Base-by-base conservation (phyloP, 2,329 filamentous ascomycete species). In the Colletotrichum sp. region DNA sequence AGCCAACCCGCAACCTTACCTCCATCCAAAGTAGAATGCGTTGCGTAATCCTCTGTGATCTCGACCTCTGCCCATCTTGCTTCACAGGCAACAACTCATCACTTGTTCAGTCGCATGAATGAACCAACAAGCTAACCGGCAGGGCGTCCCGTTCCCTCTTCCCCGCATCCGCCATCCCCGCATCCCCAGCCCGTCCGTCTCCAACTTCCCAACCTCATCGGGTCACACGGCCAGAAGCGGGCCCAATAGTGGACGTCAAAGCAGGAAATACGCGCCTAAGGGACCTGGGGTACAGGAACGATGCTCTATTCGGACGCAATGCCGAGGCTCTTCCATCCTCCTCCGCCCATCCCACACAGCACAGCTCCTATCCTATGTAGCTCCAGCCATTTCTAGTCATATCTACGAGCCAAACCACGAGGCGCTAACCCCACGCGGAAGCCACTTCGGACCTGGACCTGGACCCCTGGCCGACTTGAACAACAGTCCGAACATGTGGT, bases 261-360 rank as follows among this genome's bases (percentile, higher is more conserved):
- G n/a, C 34, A 55, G 28, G 34, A 26, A 39, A 39, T n/a, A 48
- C 26, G 43, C 43, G 36, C 32, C 32, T 64, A 43, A 72, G 34
- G 43, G 30, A 60, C 59, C 32, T 43, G 34, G 48, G 71, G 34
- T 67, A 52, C 12, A 12, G 34, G 65, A 24, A 30, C 65, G 64
- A 73, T 75, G 43, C 70, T 65, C 60, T 7, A 59, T 73, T 73
- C 34, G 70, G 73, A 59, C n/a, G 4, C 21, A 73, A 68, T 36
- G 34, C 73, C 73, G 73, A 75, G 57, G 70, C 59, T 36, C n/a
- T 39, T 68, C 34, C 43, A 48, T 14, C 14, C 10, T 48, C 4
- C 57, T 39, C 28, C 69, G 21, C 7, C 69, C 26, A 57, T 18
- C 28, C 39, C 18, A 30, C 30, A 24, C 14, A 24, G 21, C 6